These are phyloP conservation scores for Xylariales sp. DNA, from an alignment of 2,329 filamentous ascomycete species.

Conservation along the genomic window DNA sequence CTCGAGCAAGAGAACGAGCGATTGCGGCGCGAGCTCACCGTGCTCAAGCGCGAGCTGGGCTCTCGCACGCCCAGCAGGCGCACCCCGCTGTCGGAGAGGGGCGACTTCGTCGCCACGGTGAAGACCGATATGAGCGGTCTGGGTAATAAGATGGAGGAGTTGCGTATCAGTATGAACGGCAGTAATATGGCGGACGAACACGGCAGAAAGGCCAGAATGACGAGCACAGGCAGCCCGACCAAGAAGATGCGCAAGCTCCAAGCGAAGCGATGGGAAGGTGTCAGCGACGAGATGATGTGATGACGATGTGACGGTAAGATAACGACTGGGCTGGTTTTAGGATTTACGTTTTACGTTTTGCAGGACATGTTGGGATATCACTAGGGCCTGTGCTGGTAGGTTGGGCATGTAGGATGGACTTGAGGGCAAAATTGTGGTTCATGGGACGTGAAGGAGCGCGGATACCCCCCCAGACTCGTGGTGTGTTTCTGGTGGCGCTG, in stretches of 20 bases:
- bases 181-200: constrained; percentile 13
- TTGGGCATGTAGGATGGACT: no score
- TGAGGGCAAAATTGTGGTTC: no score
- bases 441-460: no score
- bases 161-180: constrained; percentile 34
- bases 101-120: constrained; percentile 33
- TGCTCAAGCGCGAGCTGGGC: constrained; percentile 62
- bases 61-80: constrained; percentile 61
- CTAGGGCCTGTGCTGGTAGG: no score
- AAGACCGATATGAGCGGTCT: constrained; percentile 29
- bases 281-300: constrained; percentile 36
- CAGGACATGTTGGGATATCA: no score
- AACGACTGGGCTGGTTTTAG: no score
- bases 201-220: constrained; percentile 14
- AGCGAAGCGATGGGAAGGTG: constrained; percentile 42
- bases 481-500: no score
- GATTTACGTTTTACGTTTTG: no score
- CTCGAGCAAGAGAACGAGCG: constrained; percentile 68
- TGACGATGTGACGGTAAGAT: no score
- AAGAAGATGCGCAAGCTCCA: constrained; percentile 48
- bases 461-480: no score
- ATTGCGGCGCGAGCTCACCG: constrained; percentile 59
- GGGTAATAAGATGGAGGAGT: constrained; percentile 43
- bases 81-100: constrained; percentile 49
- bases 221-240: constrained; percentile 38